phyloP scores from a whole-genome alignment of 805 yeast species.

The Huiozyma naganishii region DNA sequence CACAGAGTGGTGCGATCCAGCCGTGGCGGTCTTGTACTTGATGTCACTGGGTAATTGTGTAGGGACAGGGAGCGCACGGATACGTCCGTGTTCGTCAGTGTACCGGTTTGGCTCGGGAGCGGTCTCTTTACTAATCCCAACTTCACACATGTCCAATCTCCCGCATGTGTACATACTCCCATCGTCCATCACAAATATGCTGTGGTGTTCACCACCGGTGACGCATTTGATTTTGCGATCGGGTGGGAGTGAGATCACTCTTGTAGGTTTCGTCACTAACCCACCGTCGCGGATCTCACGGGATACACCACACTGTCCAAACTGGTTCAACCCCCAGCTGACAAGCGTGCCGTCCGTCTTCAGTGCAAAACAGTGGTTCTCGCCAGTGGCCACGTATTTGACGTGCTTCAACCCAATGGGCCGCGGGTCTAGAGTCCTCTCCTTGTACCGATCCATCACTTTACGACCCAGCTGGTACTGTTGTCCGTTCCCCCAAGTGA shows the following conservation, averaged over 20 bases:
- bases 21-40: slow-evolving; percentile 47
- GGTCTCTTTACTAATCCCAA: slow-evolving; percentile 60
- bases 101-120: slow-evolving; percentile 58
- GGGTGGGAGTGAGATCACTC: slow-evolving; percentile 41
- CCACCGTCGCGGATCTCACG: slow-evolving; percentile 79
- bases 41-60: slow-evolving; percentile 54
- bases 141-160: slow-evolving; percentile 84
- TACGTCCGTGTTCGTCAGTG: slow-evolving; percentile 66
- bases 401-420: slow-evolving; percentile 74
- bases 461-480: slow-evolving; percentile 86
- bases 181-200: slow-evolving; percentile 57
- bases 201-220: slow-evolving; percentile 93
- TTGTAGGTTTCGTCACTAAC: slow-evolving; percentile 65
- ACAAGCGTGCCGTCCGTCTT: slow-evolving; percentile 57
- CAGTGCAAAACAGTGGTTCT: slow-evolving; percentile 90
- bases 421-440: slow-evolving; percentile 65
- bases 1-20: slow-evolving; percentile 88
- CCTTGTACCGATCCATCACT: slow-evolving; percentile 67
- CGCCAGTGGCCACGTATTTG: slow-evolving; percentile 81
- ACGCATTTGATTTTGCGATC: slow-evolving; percentile 48
- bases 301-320: slow-evolving; percentile 86
- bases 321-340: slow-evolving; percentile 95
- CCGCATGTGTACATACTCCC: slow-evolving; percentile 85
- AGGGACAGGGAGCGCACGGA: slow-evolving; percentile 80
- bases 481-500: slow-evolving; percentile 97